phyloP scores from a whole-genome alignment of 441 rosid species.

The Populus tomentosa region DNA sequence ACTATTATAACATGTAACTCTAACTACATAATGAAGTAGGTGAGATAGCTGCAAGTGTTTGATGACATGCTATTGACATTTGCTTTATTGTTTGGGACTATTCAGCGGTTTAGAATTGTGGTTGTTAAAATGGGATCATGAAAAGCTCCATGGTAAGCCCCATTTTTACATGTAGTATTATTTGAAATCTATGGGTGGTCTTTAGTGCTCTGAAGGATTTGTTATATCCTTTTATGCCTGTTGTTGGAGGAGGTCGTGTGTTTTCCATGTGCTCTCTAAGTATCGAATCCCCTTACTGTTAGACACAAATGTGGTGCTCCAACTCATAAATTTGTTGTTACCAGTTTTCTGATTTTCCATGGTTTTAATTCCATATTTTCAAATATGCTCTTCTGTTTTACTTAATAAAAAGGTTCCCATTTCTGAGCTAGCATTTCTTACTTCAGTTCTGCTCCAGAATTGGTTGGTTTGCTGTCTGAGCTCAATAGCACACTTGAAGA shows the following conservation, averaged over 20 bases:
- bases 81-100: too few species aligned
- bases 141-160: not conserved
- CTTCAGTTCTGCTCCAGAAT: slow-evolving; percentile 82
- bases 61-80: not conserved
- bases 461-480: slow-evolving; percentile 77
- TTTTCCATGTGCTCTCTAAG: not conserved
- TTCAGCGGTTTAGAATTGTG: not conserved
- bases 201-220: not conserved
- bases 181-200: not conserved
- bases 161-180: not conserved
- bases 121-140: not conserved
- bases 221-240: not conserved
- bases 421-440: slow-evolving; percentile 3
- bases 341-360: not conserved
- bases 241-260: not conserved
- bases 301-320: not conserved
- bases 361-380: not conserved
- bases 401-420: not conserved
- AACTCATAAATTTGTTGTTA: not conserved
- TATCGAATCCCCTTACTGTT: not conserved
- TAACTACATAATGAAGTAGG: not conserved
- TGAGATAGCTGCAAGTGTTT: not conserved
- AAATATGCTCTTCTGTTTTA: not conserved
- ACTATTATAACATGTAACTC: too few species aligned
- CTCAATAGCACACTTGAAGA: slow-evolving; percentile 58